phyloP scores from a whole-genome alignment of 441 rosid genomes.

The Omphalea diandra region DNA sequence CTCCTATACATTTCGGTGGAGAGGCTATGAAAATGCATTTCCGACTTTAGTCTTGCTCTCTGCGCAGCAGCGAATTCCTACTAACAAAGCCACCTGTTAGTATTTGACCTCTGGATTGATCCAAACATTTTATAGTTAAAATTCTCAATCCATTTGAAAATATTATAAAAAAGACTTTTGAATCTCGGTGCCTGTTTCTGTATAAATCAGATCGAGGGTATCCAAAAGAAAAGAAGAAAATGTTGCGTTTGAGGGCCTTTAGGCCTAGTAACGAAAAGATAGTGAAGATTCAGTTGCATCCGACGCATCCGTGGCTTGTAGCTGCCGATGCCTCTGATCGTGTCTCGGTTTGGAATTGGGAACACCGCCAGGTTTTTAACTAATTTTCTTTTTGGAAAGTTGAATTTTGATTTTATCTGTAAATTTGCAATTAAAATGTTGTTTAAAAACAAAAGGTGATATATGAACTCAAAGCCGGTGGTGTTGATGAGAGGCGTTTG shows the following conservation, averaged over 20 bases:
- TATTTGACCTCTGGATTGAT: too few species aligned
- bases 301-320: constrained; percentile 97
- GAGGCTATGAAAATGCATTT: too few species aligned
- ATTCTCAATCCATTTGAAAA: too few species aligned
- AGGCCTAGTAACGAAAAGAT: constrained; percentile 70
- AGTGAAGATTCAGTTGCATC: constrained; percentile 89
- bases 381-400: neutral
- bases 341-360: constrained; percentile 98
- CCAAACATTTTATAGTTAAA: too few species aligned
- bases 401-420: neutral
- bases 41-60: too few species aligned
- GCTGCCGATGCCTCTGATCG: constrained; percentile 87
- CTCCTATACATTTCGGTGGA: too few species aligned
- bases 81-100: too few species aligned
- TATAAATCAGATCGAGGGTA: constrained; percentile 16
- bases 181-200: too few species aligned
- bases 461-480: constrained; percentile 95
- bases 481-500: constrained; percentile 93
- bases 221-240: constrained; percentile 11
- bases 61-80: too few species aligned
- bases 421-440: neutral
- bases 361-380: constrained; percentile 69
- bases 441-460: constrained; percentile 26
- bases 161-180: too few species aligned
- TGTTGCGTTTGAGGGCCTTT: constrained; percentile 84